A percentile compares a stretch with the other conserved stretches of the same genome.
phyloP scores from a whole-genome alignment of 2,329 filamentous ascomycete species.

The Phaeophleospora eucalypticola region DNA sequence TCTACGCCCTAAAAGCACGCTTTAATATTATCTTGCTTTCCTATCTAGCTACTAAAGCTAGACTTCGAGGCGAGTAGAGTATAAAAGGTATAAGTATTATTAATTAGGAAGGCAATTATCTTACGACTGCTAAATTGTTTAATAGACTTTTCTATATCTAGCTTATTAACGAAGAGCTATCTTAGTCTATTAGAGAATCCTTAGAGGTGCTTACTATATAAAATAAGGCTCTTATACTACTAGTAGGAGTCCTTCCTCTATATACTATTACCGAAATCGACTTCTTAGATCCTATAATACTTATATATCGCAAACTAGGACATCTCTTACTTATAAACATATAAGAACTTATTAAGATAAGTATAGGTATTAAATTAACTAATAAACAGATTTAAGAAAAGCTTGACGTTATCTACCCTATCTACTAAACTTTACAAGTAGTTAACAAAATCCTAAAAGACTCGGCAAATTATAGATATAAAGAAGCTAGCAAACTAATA shows the following conservation, averaged over 20 bases:
- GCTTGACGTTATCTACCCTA: constrained; percentile 1
- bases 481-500: background rate
- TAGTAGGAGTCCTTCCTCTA: too few species aligned
- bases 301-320: constrained; percentile 3
- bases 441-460: constrained; percentile 1
- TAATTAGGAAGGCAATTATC: background rate
- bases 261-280: too few species aligned
- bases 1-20: constrained; percentile 1
- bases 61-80: background rate
- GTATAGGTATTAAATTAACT: constrained; percentile 2
- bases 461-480: background rate
- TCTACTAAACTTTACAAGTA: background rate
- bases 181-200: background rate
- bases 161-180: background rate
- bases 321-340: constrained; percentile 2
- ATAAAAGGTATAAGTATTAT: constrained; percentile 5
- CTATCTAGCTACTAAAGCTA: constrained; percentile 1
- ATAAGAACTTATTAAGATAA: constrained; percentile 2
- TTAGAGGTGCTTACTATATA: background rate
- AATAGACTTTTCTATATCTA: constrained; percentile 4
- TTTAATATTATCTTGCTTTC: constrained; percentile 6
- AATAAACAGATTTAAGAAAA: constrained; percentile 4
- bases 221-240: background rate
- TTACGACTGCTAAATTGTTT: background rate
- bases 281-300: too few species aligned